Evolutionary conservation across 2,329 filamentous ascomycete genomes (phyloP), one percentile per base, ranked within the genome.

Genomic region (Beauveria rudraprayagi): DNA sequence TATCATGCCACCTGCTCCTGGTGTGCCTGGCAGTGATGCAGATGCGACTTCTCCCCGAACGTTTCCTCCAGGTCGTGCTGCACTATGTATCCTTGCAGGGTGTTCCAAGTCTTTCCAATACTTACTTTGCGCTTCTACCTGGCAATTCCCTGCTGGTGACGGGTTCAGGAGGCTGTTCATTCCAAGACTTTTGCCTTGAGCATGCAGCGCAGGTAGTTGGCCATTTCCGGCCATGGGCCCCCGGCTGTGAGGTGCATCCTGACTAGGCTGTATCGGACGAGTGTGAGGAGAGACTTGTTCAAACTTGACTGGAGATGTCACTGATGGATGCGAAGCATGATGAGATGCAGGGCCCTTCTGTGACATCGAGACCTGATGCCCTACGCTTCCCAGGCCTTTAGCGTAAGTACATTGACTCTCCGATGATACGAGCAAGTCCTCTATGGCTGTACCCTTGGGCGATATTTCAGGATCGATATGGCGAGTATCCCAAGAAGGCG

Each of bases 321-420:
- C 76, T 65, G 76, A 73, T 67, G 73, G 77, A 70, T 76, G 80
- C 75, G 81, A 81, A 72, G 77, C 74, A 78, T 82, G 78, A 72
- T 75, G 78, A 80, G 81, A 76, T 74, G 76, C 77, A 79, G 79
- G 73, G 69, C 78, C 80, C 77, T 78, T 80, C 78, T 84, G 82
- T 77, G 83, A 85, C 84, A 87, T 87, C 77, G 82, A 80, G 77
- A 76, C 76, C 80, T 79, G 78, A 75, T 83, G 81, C 78, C 82
- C 80, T 79, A 74, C 76, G 73, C 75, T 73, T 74, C 74, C 75
- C 71, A 76, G 74, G 75, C 76, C 77, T 73, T 73, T 74, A 75
- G 74, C 76, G 76, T 76, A 78, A 73, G 78, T 74, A 81, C 83
- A 86, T 86, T 79, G 83, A 84, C 78, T 71, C 67, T 66, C 66